Conservation (phyloP, 1,284 basidiomycete genomes). For the Omphalotus olearius region DNA sequence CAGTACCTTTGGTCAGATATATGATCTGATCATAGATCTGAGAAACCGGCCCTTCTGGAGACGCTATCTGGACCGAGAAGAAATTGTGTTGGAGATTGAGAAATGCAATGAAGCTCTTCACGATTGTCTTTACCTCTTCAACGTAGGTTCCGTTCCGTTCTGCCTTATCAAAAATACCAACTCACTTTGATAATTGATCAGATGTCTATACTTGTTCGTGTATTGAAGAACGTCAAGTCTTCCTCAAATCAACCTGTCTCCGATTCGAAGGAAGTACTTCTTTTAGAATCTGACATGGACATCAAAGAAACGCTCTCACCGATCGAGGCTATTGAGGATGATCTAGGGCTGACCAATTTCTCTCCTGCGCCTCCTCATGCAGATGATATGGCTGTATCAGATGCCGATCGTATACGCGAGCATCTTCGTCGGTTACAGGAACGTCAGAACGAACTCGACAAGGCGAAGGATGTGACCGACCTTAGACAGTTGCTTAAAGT, state of each 20-base stretch:
- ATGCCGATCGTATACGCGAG: conserved; percentile 8
- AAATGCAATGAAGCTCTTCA: conserved; percentile 9
- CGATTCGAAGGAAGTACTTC: not conserved
- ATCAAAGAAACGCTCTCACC: not conserved
- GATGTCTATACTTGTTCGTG: conserved; percentile 7
- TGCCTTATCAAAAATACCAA: not conserved
- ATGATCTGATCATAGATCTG: conserved; percentile 2
- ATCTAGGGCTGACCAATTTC: not conserved
- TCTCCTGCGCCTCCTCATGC: not conserved
- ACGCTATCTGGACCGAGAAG: conserved; percentile 8
- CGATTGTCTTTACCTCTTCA: conserved; percentile 12
- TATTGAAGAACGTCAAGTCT: conserved; percentile 5
- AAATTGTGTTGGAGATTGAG: conserved; percentile 9
- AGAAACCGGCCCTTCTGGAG: conserved; percentile 11
- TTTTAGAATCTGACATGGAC: not conserved
- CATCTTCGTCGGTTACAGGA: conserved; percentile 5
- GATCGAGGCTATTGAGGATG: not conserved
- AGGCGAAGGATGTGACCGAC: conserved; percentile 7
- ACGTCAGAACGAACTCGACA: conserved; percentile 13
- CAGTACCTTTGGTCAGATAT: conserved; percentile 8
- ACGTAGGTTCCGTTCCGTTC: conserved; percentile 7
- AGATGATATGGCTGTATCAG: conserved; percentile 9
- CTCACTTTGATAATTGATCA: not conserved
- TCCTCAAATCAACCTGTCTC: conserved; percentile 3
- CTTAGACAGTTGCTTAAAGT: conserved; percentile 5